Percentiles rank a stretch among this genome's conserved stretches.
These are phyloP conservation scores for Dentipellis fragilis DNA, from an alignment of 768 basidiomycete species.

Conservation along the genomic window DNA sequence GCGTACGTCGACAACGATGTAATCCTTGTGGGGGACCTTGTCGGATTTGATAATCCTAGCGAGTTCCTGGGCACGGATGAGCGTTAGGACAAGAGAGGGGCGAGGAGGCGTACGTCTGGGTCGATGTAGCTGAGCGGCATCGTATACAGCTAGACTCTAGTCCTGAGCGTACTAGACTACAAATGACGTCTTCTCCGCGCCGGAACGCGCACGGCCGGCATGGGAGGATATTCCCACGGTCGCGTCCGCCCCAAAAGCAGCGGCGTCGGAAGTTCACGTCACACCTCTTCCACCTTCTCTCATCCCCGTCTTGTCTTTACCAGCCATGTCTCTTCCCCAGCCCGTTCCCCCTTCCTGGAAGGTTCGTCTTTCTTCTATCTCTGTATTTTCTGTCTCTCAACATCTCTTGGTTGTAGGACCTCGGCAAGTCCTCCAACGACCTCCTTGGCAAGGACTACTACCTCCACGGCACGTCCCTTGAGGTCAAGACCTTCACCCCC, in stretches of 20 bases:
- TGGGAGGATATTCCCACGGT: background rate
- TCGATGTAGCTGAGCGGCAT: background rate
- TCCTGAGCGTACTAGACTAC: too few species aligned
- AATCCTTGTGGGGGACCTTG: conserved; percentile 53
- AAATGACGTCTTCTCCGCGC: too few species aligned
- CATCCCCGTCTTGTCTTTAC: background rate
- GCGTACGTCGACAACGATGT: conserved; percentile 75
- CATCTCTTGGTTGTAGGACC: conserved; percentile 43
- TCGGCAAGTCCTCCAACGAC: conserved; percentile 97
- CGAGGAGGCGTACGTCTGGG: background rate
- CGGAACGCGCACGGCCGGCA: too few species aligned
- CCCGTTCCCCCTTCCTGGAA: conserved; percentile 98
- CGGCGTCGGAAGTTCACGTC: background rate
- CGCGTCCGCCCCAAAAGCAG: background rate
- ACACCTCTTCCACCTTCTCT: background rate
- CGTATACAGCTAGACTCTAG: too few species aligned
- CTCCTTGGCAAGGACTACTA: conserved; percentile 88
- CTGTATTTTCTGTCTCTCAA: background rate
- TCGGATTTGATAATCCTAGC: conserved; percentile 58
- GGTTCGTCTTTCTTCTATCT: conserved; percentile 34
- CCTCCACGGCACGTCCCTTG: conserved; percentile 60
- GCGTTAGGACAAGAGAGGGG: background rate
- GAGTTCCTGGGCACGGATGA: conserved; percentile 41
- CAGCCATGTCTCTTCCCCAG: conserved; percentile 78
- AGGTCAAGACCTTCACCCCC: conserved; percentile 84